Conservation (phyloP, 169 alveolate genomes). For the Blepharisma undulans region DNA sequence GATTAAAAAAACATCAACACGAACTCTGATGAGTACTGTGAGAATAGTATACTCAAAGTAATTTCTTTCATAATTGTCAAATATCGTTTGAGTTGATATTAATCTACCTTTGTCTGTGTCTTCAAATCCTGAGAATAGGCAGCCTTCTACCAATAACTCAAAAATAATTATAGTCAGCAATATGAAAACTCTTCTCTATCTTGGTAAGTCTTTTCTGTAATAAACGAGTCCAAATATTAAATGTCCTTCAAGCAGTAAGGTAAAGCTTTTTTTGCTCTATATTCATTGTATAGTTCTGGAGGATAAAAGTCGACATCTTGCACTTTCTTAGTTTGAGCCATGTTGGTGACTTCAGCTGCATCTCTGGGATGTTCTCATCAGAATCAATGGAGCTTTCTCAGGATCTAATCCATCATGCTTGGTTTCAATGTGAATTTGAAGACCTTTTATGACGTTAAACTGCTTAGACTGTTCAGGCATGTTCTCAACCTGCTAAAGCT, state of each 20-base stretch:
- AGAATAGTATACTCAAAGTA: background rate
- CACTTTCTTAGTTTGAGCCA: no score
- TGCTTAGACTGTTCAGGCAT: no score
- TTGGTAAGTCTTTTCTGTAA: background rate
- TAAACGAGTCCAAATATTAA: background rate
- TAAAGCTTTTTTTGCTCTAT: background rate
- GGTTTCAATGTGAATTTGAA: no score
- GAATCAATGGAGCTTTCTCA: no score
- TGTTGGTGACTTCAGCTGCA: no score
- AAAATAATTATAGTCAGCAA: background rate
- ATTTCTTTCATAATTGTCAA: background rate
- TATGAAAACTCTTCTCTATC: background rate
- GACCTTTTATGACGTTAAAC: no score
- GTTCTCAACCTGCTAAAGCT: no score
- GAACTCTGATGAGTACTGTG: background rate
- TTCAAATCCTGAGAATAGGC: background rate
- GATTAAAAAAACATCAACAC: background rate
- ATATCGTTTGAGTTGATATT: background rate
- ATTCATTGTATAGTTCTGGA: no score
- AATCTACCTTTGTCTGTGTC: no score
- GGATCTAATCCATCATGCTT: no score
- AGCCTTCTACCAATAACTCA: background rate
- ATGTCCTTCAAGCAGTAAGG: conserved; percentile 2
- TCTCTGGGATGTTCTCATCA: no score
- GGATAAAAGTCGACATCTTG: no score